Base-by-base conservation (phyloP, 1,284 basidiomycete genomes). In the Tetrapyrgos nigripes region DNA sequence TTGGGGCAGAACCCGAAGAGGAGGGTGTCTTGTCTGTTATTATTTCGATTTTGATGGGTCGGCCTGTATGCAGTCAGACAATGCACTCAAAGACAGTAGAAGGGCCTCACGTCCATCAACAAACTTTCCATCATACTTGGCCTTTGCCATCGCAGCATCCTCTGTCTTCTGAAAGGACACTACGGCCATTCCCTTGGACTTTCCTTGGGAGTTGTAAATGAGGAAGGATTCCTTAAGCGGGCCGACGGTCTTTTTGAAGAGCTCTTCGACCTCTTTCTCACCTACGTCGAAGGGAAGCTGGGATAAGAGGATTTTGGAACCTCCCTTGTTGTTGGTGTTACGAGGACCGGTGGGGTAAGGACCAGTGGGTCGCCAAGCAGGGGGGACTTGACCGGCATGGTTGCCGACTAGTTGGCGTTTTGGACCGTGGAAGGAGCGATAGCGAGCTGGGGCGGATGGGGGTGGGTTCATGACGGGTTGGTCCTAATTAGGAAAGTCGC, bases 131-230 rank as follows among this genome's bases (percentile, higher is more conserved):
- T 92, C 78, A 67, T 89, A 92, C 72, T 88, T 90, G 29, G 73
- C 66, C 28, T 83, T 79, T 11, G 89, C 90, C 47, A 83, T 62
- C 1, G 69, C 73, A 5, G 90, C 90, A 70, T 91, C 88, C 1
- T 76, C 83, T 4, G 80, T 63, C 33, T 85, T 79, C 62, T 84
- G 79, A 66, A 92, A 92, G 1, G 76, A 66, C 2, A 92, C 85
- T 19, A 92, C 72, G 2, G 89, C 89, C 88, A 91, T 91, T 14
- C 89, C 89, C 66, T 88, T 89, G 50, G 89, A 88, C 56, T 77
- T 79, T 0, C 84, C 89, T 64, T 89, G 85, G 3, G 81, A 83
- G 70, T 91, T 92, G 75, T 89, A 88, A 14, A 91, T 79, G 64
- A 92, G 67, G 62, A 91, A 87, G 27, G 77, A 79, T 28, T 91